phyloP scores from a whole-genome alignment of 371 early-diverging fungal genomes.

The Mortierella sp. region DNA sequence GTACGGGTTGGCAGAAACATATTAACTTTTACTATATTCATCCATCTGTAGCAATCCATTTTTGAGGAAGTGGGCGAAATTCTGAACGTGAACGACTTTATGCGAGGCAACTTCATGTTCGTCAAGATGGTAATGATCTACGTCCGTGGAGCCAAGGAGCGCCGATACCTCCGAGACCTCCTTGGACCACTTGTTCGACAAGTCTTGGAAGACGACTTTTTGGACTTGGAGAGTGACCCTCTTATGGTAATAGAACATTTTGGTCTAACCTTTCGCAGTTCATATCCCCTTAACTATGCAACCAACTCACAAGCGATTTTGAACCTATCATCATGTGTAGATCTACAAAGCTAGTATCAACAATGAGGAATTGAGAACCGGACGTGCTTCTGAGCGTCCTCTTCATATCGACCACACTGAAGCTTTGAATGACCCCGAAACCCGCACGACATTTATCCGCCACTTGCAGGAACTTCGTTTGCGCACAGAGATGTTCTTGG shows the following conservation, averaged over 20 bases:
- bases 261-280: background rate
- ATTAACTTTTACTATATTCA: background rate
- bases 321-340: conserved; percentile 18
- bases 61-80: conserved; percentile 90
- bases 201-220: conserved; percentile 78
- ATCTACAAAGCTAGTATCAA: conserved; percentile 91
- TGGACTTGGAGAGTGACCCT: conserved; percentile 95
- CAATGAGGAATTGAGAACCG: conserved; percentile 92
- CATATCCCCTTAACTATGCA: too few species aligned
- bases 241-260: conserved; percentile 63
- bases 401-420: conserved; percentile 86
- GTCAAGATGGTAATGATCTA: conserved; percentile 85
- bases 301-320: background rate
- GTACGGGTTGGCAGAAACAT: background rate
- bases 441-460: conserved; percentile 79
- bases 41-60: conserved; percentile 76
- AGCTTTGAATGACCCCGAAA: conserved; percentile 90
- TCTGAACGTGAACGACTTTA: conserved; percentile 87
- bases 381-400: conserved; percentile 80
- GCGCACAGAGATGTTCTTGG: conserved; percentile 85
- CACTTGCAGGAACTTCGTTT: conserved; percentile 82
- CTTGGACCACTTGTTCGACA: conserved; percentile 84
- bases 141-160: conserved; percentile 92
- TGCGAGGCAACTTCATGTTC: conserved; percentile 95
- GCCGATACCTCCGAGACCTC: conserved; percentile 89